phyloP scores from a whole-genome alignment of 441 rosid genomes.

The Melastoma candidum region DNA sequence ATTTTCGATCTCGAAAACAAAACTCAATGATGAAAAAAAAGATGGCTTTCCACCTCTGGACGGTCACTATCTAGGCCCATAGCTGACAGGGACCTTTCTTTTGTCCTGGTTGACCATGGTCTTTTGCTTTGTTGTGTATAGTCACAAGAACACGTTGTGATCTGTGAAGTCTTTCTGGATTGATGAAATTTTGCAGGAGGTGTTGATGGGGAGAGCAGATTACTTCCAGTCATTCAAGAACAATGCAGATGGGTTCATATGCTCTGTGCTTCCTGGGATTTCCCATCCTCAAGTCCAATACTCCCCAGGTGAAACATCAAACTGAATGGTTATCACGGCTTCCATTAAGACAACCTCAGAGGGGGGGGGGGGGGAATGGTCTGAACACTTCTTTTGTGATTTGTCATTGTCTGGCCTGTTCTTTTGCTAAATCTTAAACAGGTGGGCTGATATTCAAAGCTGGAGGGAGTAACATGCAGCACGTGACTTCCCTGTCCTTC shows the following conservation, averaged over 20 bases:
- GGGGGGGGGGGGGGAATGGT: too few species aligned
- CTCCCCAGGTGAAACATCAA: slow-evolving; percentile 56
- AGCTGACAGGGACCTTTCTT: too few species aligned
- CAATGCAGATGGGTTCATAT: slow-evolving; percentile 81
- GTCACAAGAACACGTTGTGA: too few species aligned
- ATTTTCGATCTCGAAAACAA: too few species aligned
- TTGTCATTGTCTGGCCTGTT: neutral
- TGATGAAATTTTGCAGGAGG: slow-evolving; percentile 42
- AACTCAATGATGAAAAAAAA: too few species aligned
- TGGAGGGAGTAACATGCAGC: slow-evolving; percentile 81
- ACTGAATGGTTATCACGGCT: neutral
- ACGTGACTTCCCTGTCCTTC: slow-evolving; percentile 66
- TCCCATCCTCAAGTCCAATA: slow-evolving; percentile 87
- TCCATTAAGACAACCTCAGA: neutral
- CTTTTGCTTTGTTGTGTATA: too few species aligned
- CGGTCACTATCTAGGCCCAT: too few species aligned
- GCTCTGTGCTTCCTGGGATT: slow-evolving; percentile 83
- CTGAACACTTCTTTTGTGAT: neutral
- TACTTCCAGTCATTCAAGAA: slow-evolving; percentile 76
- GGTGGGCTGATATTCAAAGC: slow-evolving; percentile 63
- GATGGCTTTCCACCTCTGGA: too few species aligned
- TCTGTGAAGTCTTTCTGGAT: too few species aligned
- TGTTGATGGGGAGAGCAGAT: slow-evolving; percentile 83
- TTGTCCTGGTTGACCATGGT: too few species aligned
- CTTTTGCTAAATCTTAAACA: slow-evolving; percentile 11